Base-by-base conservation (phyloP, 1,284 basidiomycete genomes). In the Malassezia furfur region DNA sequence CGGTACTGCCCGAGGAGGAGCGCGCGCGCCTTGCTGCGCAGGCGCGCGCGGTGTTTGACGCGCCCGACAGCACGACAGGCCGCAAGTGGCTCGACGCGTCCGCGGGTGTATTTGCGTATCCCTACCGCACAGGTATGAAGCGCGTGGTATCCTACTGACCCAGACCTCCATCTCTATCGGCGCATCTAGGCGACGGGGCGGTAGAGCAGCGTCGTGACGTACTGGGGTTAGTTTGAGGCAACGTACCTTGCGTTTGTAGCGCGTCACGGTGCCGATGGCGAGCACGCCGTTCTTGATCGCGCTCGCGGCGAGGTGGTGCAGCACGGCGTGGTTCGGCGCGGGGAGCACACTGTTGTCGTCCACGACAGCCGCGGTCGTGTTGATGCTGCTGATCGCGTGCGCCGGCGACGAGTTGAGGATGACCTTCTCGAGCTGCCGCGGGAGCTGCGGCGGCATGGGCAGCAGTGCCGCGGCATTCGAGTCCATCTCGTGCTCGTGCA, bases 301-400 rank as follows among this genome's bases (percentile, higher is more conserved):
- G 74, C 88, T 93, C 48, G 93, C 96, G 60, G 90, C 90, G 57
- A 98, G 77, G 76, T 98, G 94, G 65, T 96, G 90, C 62, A 98
- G 79, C 38, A 96, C 90, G 34, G 90, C 90, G 77, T 96, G 93
- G 52, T 85, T 88, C 12, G 68, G 68, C 17, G 94, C 90, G 8
- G 93, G 88, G 61, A 98, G 77, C 56, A 98, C 89, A 41, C 85
- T 87, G 64, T 85, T 88, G 74, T 98, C 93, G 76, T 98, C 90
- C 30, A 88, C 83, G 54, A 74, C 59, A 48, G 77, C 62, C 63
- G 65, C 61, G 8, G 70, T 64, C 6, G 53, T 46, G 4, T 58
- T 57, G 12, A 62, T 48, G 22, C 60, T 57, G 48, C 60, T 60
- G 12, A 62, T 57, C 7, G 66, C 65, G 25, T 45, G 22, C 40